These are phyloP conservation scores for Brassica incana DNA, from an alignment of 345 rosid species.

Conservation along the genomic window DNA sequence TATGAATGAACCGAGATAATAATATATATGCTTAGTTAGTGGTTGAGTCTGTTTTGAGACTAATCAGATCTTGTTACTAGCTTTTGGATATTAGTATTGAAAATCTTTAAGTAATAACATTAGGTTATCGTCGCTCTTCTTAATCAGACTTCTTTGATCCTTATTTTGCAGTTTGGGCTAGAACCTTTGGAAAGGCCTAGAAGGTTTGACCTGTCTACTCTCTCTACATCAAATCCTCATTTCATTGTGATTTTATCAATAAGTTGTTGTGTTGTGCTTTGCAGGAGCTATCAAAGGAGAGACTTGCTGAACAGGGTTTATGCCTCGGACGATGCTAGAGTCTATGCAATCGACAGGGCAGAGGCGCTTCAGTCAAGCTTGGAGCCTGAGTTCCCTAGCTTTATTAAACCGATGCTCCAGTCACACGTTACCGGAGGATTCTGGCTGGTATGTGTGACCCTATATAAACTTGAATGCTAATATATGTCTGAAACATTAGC, in stretches of 20 bases:
- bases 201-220: constrained; percentile 43
- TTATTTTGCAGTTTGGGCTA: constrained; percentile 42
- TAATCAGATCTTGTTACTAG: background rate
- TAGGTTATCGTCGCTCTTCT: background rate
- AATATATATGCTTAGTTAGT: background rate
- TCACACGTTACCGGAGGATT: constrained; percentile 64
- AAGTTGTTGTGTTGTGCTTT: background rate
- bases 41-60: constrained; percentile 11
- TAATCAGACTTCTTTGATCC: background rate
- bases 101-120: background rate
- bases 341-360: constrained; percentile 54
- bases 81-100: background rate
- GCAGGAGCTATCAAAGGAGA: constrained; percentile 51
- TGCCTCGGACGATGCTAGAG: constrained; percentile 61
- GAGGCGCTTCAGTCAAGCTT: constrained; percentile 53
- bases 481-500: background rate
- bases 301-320: constrained; percentile 55
- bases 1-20: background rate
- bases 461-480: background rate
- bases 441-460: constrained; percentile 51
- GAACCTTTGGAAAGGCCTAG: constrained; percentile 48
- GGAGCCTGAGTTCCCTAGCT: constrained; percentile 52
- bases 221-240: background rate
- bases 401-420: constrained; percentile 57
- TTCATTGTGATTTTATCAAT: background rate